Conservation (phyloP, 257 asterid genomes). For the Solanum stenotomum region DNA sequence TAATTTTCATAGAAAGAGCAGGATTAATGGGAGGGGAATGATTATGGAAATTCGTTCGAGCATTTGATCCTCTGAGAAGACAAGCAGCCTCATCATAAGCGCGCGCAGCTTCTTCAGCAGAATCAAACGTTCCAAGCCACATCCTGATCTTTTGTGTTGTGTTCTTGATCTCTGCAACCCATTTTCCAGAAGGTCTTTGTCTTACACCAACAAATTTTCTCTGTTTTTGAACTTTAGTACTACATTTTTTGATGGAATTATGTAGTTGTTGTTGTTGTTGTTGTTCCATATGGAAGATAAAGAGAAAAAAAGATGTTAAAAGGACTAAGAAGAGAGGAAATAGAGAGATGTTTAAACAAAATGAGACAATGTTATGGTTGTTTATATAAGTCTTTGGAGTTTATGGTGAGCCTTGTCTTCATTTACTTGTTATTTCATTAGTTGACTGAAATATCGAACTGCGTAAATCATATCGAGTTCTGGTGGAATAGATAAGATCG, state of each 20-base stretch:
- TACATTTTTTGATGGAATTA: neutral
- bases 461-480: neutral
- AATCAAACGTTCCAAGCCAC: constrained; percentile 88
- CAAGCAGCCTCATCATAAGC: constrained; percentile 87
- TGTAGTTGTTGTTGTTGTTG: neutral
- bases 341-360: constrained; percentile 3
- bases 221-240: constrained; percentile 1
- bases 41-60: constrained; percentile 64
- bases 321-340: neutral
- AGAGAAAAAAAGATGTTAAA: neutral
- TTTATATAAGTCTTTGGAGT: constrained; percentile 20
- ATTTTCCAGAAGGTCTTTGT: constrained; percentile 82
- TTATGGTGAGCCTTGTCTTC: constrained; percentile 21
- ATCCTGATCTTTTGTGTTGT: constrained; percentile 82
- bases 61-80: constrained; percentile 72
- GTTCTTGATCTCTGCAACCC: constrained; percentile 90
- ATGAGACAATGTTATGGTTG: constrained; percentile 14
- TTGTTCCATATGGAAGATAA: neutral
- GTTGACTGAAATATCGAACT: constrained; percentile 53
- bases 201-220: constrained; percentile 75
- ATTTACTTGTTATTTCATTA: constrained; percentile 19
- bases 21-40: constrained; percentile 47
- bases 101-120: constrained; percentile 83
- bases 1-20: constrained; percentile 64
- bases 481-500: neutral